These are phyloP conservation scores for Cladobotryum protrusum DNA, from an alignment of 2,329 filamentous ascomycete species.

Conservation along the genomic window DNA sequence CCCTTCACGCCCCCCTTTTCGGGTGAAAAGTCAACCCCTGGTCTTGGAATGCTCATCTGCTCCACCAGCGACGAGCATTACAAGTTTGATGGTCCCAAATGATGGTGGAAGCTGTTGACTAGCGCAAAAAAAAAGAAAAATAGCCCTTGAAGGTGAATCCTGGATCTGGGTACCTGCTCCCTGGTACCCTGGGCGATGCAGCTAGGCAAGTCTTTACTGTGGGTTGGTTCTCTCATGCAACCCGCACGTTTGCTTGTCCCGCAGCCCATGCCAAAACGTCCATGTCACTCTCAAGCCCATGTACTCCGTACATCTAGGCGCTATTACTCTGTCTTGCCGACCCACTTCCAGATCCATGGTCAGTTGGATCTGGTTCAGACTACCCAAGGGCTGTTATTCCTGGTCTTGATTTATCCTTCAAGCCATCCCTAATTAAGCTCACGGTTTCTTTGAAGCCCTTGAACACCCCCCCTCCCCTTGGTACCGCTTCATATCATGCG, in stretches of 20 bases:
- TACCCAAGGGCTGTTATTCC: slow-evolving; percentile 12
- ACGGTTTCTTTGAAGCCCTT: slow-evolving; percentile 29
- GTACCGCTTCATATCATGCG: slow-evolving; percentile 11
- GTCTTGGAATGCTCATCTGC: background rate
- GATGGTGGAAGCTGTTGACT: background rate
- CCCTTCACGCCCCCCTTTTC: background rate
- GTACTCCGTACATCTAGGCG: slow-evolving; percentile 11
- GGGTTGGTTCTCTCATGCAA: slow-evolving; percentile 26
- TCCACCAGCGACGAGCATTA: slow-evolving; percentile 8
- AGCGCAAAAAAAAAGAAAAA: too few relatives aligned
- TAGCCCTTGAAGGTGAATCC: slow-evolving; percentile 3
- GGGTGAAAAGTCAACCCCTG: background rate
- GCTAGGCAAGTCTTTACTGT: slow-evolving; percentile 11
- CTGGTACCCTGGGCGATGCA: slow-evolving; percentile 5
- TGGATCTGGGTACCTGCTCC: slow-evolving; percentile 9
- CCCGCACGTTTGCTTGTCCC: slow-evolving; percentile 26
- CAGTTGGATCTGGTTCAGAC: slow-evolving; percentile 29
- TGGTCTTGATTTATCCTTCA: slow-evolving; percentile 30
- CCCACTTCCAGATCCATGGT: slow-evolving; percentile 33
- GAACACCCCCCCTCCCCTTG: slow-evolving; percentile 15
- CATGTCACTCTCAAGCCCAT: slow-evolving; percentile 15
- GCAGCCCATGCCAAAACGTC: slow-evolving; percentile 18
- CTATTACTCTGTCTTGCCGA: slow-evolving; percentile 22
- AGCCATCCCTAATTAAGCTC: slow-evolving; percentile 26
- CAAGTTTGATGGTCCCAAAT: background rate